These are phyloP conservation scores for Auricularia cornea DNA, from an alignment of 768 basidiomycete species.

Conservation along the genomic window DNA sequence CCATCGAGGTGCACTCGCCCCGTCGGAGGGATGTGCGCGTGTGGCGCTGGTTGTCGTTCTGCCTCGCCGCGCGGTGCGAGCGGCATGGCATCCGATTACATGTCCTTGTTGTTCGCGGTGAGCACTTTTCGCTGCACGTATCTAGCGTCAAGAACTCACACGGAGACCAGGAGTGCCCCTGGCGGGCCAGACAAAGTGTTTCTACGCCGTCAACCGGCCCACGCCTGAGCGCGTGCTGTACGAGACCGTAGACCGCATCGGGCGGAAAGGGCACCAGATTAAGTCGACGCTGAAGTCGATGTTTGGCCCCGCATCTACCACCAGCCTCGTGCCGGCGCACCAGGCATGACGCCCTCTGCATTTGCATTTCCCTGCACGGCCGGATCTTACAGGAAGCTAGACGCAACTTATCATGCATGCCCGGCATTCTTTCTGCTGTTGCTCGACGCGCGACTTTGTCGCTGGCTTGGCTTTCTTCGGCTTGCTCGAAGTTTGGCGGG, in stretches of 20 bases:
- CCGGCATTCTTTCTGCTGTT: no score
- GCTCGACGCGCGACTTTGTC: no score
- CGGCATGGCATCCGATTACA: not conserved
- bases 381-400: no score
- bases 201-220: not conserved
- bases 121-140: not conserved
- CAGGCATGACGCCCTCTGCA: no score
- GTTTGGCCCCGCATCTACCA: not conserved
- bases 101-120: not conserved
- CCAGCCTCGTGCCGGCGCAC: no score
- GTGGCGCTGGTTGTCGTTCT: not conserved
- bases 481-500: no score
- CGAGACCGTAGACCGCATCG: not conserved
- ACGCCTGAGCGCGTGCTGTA: not conserved
- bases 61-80: not conserved
- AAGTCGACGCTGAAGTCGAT: not conserved
- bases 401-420: no score
- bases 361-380: no score
- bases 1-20: not conserved
- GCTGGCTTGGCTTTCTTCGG: no score
- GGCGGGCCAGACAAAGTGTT: not conserved
- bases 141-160: not conserved
- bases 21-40: not conserved
- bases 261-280: not conserved
- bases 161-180: not conserved